Percentiles rank a stretch among this genome's conserved stretches.
phyloP scores from a whole-genome alignment of 352 stramenopile species.

The Phytophthora aleatoria region DNA sequence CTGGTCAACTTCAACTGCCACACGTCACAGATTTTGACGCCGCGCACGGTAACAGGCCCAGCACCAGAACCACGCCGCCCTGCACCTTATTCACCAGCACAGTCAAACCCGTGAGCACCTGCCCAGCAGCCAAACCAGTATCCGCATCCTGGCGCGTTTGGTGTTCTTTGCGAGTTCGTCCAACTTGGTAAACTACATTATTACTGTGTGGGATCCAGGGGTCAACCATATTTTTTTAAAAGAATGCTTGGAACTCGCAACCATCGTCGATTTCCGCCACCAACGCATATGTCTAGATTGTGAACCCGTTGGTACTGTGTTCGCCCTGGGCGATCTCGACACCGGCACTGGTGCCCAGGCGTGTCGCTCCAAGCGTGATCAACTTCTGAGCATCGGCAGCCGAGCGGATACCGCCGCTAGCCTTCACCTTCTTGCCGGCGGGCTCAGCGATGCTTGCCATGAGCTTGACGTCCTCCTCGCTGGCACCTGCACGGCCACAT shows the following conservation, averaged over 20 bases:
- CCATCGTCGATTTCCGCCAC: slow-evolving; percentile 97
- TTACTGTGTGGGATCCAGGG: slow-evolving; percentile 84
- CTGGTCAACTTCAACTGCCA: too few species aligned
- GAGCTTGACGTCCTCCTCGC: slow-evolving; percentile 74
- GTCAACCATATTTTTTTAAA: slow-evolving; percentile 18
- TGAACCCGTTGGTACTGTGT: slow-evolving; percentile 19
- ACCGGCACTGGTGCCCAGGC: slow-evolving; percentile 67
- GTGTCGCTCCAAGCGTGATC: slow-evolving; percentile 70
- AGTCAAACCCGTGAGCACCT: too few species aligned
- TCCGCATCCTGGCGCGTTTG: too few species aligned
- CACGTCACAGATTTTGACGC: too few species aligned
- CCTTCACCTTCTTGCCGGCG: slow-evolving; percentile 79
- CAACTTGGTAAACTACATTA: too few species aligned
- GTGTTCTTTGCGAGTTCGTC: too few species aligned
- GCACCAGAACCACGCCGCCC: too few species aligned
- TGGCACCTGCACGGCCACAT: slow-evolving; percentile 18
- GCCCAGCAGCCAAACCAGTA: too few species aligned
- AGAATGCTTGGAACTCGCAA: slow-evolving; percentile 95
- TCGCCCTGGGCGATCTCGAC: slow-evolving; percentile 68
- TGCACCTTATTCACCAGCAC: too few species aligned
- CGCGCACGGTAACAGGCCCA: too few species aligned
- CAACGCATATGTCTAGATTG: slow-evolving; percentile 1
- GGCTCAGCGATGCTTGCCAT: slow-evolving; percentile 73
- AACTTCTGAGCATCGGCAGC: slow-evolving; percentile 72
- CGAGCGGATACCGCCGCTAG: slow-evolving; percentile 80